These are phyloP conservation scores for Populus ilicifolia DNA, from an alignment of 345 rosid genomes.

Conservation along the genomic window DNA sequence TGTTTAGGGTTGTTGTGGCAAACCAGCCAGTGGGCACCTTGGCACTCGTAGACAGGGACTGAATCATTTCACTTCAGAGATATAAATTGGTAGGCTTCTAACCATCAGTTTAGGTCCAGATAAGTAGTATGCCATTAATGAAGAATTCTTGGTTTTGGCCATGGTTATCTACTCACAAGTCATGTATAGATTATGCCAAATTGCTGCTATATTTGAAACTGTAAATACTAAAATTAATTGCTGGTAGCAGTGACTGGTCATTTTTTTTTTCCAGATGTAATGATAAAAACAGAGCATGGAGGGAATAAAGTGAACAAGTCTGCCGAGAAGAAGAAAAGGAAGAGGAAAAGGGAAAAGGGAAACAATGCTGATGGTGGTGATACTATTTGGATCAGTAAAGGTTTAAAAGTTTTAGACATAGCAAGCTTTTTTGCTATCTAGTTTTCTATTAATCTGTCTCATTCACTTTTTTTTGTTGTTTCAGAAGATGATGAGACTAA, in stretches of 20 bases:
- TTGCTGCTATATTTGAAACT: background rate
- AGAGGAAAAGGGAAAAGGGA: constrained; percentile 22
- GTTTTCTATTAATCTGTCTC: background rate
- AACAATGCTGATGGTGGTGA: background rate
- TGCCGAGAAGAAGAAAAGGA: constrained; percentile 25
- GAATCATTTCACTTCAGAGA: background rate
- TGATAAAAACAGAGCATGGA: constrained; percentile 17
- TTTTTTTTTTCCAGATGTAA: constrained; percentile 17
- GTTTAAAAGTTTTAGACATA: background rate
- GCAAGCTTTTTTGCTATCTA: background rate
- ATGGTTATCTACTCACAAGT: background rate
- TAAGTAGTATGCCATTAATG: background rate
- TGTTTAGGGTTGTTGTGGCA: background rate
- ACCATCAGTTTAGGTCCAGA: background rate
- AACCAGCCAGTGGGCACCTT: background rate
- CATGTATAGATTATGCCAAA: background rate
- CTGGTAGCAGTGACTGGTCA: background rate
- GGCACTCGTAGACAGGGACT: background rate
- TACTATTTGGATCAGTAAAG: constrained; percentile 3
- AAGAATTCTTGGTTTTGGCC: constrained; percentile 2
- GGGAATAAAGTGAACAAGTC: constrained; percentile 7
- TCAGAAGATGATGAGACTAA: constrained; percentile 7
- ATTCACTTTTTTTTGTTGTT: constrained; percentile 4
- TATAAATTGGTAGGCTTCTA: background rate
- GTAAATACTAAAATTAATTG: background rate